Conservation (phyloP, 176 grass and related monocot genomes). For the Rhynchospora pubera region DNA sequence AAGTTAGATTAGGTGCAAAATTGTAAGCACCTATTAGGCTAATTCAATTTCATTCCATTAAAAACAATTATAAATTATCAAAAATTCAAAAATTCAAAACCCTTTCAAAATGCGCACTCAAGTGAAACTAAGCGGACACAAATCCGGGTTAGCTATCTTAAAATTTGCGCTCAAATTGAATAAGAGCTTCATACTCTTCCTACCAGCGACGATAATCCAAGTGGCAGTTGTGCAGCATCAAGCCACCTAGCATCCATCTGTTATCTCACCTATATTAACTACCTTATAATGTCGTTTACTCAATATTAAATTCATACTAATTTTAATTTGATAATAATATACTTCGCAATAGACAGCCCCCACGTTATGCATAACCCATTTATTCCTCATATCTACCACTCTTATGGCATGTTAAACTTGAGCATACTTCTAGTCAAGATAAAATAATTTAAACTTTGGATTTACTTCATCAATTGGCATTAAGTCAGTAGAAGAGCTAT, state of each 20-base stretch:
- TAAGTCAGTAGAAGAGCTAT: neutral
- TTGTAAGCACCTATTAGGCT: too few relatives aligned
- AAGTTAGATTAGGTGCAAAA: too few relatives aligned
- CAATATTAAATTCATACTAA: neutral
- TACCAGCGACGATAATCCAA: neutral
- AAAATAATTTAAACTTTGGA: neutral
- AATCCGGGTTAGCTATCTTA: neutral
- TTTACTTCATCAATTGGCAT: neutral
- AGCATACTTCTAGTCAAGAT: neutral
- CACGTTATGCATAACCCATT: neutral
- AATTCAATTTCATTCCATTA: too few relatives aligned
- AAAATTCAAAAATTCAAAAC: too few relatives aligned
- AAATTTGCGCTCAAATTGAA: neutral
- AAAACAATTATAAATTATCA: too few relatives aligned
- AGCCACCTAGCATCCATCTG: conserved; percentile 16
- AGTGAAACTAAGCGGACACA: neutral
- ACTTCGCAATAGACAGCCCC: neutral
- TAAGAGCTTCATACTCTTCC: neutral
- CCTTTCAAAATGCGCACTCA: neutral
- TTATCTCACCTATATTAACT: conserved; percentile 24
- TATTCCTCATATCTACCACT: neutral
- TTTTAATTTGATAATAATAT: neutral
- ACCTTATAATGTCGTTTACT: conserved; percentile 22
- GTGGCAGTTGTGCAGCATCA: conserved; percentile 17
- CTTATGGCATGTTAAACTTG: neutral